phyloP scores from a whole-genome alignment of 1,284 basidiomycete genomes.

The Tilletia walkeri region DNA sequence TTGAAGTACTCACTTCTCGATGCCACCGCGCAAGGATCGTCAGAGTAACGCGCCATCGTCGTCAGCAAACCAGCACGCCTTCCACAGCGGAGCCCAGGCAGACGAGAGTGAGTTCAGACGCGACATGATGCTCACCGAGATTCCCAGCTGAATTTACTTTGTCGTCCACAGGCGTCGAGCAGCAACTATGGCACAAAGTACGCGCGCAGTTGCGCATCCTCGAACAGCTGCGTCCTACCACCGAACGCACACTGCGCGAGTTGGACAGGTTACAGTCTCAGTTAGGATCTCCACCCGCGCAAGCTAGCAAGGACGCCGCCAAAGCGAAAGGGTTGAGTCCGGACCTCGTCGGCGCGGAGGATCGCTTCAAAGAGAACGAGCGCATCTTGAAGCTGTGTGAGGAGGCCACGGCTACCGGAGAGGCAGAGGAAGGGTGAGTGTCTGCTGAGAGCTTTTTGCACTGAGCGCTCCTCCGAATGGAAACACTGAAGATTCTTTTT shows the following conservation, averaged over 20 bases:
- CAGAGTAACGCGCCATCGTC: neutral
- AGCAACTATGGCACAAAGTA: conserved; percentile 50
- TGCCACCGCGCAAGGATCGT: neutral
- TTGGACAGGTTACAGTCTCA: conserved; percentile 9
- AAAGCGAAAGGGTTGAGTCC: conserved; percentile 25
- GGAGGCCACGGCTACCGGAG: conserved; percentile 31
- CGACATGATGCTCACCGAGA: neutral
- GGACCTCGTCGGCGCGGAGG: conserved; percentile 32
- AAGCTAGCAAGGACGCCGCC: conserved; percentile 19
- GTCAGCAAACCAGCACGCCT: neutral
- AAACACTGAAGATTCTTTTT: neutral
- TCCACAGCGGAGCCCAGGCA: neutral
- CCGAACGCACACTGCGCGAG: conserved; percentile 29
- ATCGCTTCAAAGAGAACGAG: conserved; percentile 27
- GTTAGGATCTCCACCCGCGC: neutral
- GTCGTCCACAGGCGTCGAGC: conserved; percentile 30
- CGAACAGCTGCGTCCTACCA: conserved; percentile 35
- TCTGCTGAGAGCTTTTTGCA: conserved; percentile 23
- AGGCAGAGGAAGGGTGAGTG: conserved; percentile 33
- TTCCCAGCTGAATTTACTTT: too few relatives aligned
- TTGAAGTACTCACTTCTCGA: neutral
- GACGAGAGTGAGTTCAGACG: neutral
- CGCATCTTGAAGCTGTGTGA: conserved; percentile 23
- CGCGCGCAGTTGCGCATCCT: conserved; percentile 41
- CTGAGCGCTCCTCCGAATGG: neutral